Percentiles rank a stretch among this genome's conserved stretches.
Conservation (phyloP, 2,329 filamentous ascomycete species). For the Neofusicoccum sp. region DNA sequence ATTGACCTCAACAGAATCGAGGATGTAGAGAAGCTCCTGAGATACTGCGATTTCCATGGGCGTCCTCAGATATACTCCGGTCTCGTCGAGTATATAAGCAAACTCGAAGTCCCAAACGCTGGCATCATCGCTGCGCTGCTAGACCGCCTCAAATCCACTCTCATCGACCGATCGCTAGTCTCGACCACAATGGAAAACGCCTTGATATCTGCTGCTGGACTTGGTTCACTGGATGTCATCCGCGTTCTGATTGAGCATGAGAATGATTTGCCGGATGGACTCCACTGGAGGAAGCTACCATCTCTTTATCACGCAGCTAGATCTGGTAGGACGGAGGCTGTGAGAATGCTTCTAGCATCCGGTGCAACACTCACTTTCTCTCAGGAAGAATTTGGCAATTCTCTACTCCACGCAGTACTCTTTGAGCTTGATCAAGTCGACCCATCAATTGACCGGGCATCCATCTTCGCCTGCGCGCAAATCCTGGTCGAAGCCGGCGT, state of each 20-base stretch:
- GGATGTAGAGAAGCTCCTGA: not conserved
- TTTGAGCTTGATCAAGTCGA: not conserved
- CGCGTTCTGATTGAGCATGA: not conserved
- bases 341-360: not conserved
- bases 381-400: not conserved
- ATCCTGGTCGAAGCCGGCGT: not conserved
- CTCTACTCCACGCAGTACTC: not conserved
- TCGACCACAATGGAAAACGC: not conserved
- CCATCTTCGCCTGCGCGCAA: not conserved
- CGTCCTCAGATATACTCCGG: not conserved
- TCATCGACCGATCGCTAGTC: too few species aligned
- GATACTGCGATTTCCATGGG: not conserved
- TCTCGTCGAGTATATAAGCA: not conserved
- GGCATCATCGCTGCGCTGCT: not conserved
- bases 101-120: not conserved
- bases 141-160: not conserved
- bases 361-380: not conserved
- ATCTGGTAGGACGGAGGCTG: not conserved
- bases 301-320: not conserved
- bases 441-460: not conserved
- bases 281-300: not conserved
- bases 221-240: not conserved
- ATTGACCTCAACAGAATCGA: not conserved
- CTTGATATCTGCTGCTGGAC: not conserved
- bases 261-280: not conserved